Evolutionary conservation across 2,329 filamentous ascomycete species (phyloP).

Genomic region (Nothophaeocryptopus gaeumannii): DNA sequence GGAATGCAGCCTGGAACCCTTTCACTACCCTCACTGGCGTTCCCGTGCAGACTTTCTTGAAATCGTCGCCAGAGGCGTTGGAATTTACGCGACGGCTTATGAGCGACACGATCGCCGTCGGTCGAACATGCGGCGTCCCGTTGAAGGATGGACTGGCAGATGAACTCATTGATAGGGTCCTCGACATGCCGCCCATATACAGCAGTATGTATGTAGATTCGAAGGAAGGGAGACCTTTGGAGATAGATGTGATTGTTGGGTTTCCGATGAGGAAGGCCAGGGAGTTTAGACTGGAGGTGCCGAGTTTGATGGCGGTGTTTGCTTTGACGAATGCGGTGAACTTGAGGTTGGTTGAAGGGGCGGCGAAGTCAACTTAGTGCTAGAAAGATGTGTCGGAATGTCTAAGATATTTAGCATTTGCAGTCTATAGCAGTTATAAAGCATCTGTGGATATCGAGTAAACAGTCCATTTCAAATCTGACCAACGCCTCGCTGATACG

Average conservation of each 20-base stretch:
- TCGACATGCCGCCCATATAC: constrained; percentile 40
- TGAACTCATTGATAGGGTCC: constrained; percentile 39
- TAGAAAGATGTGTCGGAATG: too few relatives aligned
- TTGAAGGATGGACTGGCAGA: constrained; percentile 40
- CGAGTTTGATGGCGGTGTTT: constrained; percentile 41
- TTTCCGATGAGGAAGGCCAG: constrained; percentile 41
- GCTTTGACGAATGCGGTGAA: constrained; percentile 30
- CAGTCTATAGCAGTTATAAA: too few relatives aligned
- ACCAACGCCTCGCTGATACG: too few relatives aligned
- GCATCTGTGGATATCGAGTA: too few relatives aligned
- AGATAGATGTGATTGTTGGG: constrained; percentile 49
- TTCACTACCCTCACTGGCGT: constrained; percentile 47
- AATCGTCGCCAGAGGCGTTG: constrained; percentile 40
- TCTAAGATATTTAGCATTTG: too few relatives aligned
- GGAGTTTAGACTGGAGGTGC: constrained; percentile 41
- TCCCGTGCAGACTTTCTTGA: constrained; percentile 44
- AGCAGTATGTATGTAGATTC: constrained; percentile 49
- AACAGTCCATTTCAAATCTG: too few relatives aligned
- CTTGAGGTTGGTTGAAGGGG: constrained; percentile 18
- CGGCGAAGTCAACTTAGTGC: background rate
- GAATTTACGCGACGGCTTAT: constrained; percentile 42
- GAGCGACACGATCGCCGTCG: constrained; percentile 45
- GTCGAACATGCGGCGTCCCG: constrained; percentile 38
- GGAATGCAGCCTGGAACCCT: constrained; percentile 62
- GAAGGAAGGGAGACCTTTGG: constrained; percentile 42